These are phyloP conservation scores for Leishmania braziliensis DNA, from an alignment of 208 protist genomes.

Conservation along the genomic window DNA sequence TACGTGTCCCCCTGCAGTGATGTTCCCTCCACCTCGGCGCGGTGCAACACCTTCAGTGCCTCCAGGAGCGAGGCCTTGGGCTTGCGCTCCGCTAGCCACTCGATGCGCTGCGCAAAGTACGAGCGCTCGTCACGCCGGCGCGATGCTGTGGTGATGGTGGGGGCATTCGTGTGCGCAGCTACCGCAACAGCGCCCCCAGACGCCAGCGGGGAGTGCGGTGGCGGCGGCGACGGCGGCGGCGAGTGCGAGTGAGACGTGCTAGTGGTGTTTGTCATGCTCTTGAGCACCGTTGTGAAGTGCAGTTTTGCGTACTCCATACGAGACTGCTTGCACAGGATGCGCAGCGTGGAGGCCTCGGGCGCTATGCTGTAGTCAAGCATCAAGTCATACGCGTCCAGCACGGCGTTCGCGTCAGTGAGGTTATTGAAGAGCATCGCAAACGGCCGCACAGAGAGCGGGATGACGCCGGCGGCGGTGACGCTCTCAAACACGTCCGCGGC, in stretches of 20 bases:
- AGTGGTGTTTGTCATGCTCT: conserved; percentile 21
- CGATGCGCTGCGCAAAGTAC: conserved; percentile 75
- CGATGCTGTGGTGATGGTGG: conserved; percentile 24
- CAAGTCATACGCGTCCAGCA: conserved; percentile 85
- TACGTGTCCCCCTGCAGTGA: conserved; percentile 67
- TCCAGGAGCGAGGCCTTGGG: conserved; percentile 53
- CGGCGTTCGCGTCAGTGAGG: conserved; percentile 36
- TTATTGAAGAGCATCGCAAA: conserved; percentile 89
- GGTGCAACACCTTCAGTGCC: conserved; percentile 76
- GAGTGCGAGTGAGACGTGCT: background rate
- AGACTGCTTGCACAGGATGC: conserved; percentile 84
- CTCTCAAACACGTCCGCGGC: conserved; percentile 63
- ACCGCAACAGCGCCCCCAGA: background rate
- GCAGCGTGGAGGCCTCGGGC: conserved; percentile 73
- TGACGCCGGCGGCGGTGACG: conserved; percentile 58
- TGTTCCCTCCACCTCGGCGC: conserved; percentile 84
- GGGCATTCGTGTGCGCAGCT: background rate
- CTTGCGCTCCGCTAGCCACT: conserved; percentile 47
- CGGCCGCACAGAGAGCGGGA: conserved; percentile 69
- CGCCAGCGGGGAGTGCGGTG: conserved; percentile 19
- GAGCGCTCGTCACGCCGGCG: conserved; percentile 61
- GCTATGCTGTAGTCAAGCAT: conserved; percentile 89
- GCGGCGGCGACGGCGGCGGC: conserved; percentile 15
- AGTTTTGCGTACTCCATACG: conserved; percentile 61
- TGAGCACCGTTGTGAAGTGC: conserved; percentile 66